Base-by-base conservation (phyloP, 306 rosid genomes). In the Cucumis cinereus region DNA sequence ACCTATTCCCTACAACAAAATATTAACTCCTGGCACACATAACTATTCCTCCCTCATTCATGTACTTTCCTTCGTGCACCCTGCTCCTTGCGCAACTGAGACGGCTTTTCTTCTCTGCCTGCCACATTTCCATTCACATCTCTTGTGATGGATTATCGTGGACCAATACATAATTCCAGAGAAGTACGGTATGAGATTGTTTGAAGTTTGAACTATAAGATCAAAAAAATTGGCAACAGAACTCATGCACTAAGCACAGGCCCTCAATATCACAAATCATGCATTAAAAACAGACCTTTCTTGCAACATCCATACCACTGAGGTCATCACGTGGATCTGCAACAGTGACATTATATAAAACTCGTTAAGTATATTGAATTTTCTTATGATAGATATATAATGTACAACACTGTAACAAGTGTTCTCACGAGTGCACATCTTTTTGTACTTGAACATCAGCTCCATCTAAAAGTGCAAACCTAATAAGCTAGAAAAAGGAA, bases 311-410 rank as follows among this genome's bases (percentile, higher is more conserved):
- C 97, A 86, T 88, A 79, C 98, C 97, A 75, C 96, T 81, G 43
- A 93, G 96, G 82, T 93, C 98, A 63, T 93, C 98, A 77, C 97
- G 98, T 20, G 98, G 98, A 88, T 93, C 97, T 93, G 93, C 91
- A 83, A 79, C 79, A 77, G 76, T 8, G 24, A 79, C 24, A 83
- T 30, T 22, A 74, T 58, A 63, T 22, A 75, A 79, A 74, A 77
- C 47, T 60, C 45, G 26, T 77, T 6, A 71, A 80, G 38, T 49
- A 66, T 17, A 52, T 33, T 30, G 1, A 56, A 68, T 40, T 70
- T 45, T 24, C 23, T 24, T 47, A 24, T 47, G 16, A 70, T 24
- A 45, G 58, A 70, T 47, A 28, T 17, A 70, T 23, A 69, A 69
- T 45, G 20, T 3, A 43, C 8, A 70, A 70, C 41, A 7, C 38